phyloP scores from a whole-genome alignment of 345 rosid genomes.

The Sonneratia alba region DNA sequence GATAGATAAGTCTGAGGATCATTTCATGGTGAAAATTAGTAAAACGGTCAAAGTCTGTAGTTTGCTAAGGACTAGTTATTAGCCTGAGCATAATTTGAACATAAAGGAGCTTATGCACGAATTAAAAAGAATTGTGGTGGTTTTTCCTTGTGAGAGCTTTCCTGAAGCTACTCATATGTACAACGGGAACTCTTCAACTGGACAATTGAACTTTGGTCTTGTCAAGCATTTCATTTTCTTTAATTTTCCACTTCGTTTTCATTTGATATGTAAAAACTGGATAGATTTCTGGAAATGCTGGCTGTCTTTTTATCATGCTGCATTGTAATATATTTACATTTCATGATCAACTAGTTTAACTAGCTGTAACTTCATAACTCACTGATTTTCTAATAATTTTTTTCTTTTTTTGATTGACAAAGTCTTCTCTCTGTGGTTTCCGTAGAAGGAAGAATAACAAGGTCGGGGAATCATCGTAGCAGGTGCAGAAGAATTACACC shows the following conservation, averaged over 20 bases:
- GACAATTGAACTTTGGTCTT: not conserved
- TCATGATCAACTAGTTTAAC: not conserved
- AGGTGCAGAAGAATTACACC: slow-evolving; percentile 36
- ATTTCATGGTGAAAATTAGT: not conserved
- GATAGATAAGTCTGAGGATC: not conserved
- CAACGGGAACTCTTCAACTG: not conserved
- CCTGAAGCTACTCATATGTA: not conserved
- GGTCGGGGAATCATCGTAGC: slow-evolving; percentile 14
- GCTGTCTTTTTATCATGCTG: not conserved
- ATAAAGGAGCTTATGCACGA: not conserved
- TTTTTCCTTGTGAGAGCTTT: not conserved
- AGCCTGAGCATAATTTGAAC: not conserved
- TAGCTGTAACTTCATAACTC: not conserved
- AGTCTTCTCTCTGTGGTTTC: not conserved
- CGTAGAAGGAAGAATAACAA: slow-evolving; percentile 16
- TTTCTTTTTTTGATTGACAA: not conserved
- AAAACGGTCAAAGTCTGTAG: not conserved
- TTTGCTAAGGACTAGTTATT: not conserved
- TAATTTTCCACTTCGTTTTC: not conserved
- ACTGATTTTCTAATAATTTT: not conserved
- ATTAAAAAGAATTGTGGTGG: not conserved
- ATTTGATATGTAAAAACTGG: not conserved
- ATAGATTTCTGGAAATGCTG: not conserved
- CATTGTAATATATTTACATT: not conserved
- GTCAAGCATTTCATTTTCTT: not conserved